phyloP scores from a whole-genome alignment of 2,329 filamentous ascomycete genomes.

The Apiospora phragmitis region DNA sequence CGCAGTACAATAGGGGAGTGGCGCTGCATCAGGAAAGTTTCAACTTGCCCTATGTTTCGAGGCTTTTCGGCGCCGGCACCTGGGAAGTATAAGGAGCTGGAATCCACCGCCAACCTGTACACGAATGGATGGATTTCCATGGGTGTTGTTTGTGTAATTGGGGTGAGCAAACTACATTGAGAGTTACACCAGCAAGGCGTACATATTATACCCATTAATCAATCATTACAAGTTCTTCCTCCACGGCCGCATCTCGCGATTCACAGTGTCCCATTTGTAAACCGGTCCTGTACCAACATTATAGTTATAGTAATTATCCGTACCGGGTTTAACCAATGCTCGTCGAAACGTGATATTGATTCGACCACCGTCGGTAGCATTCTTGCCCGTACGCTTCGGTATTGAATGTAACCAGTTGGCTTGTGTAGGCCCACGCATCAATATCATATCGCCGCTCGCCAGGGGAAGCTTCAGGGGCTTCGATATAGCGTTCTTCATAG shows the following conservation, averaged over 20 bases:
- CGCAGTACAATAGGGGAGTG: neutral
- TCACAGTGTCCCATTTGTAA: constrained; percentile 65
- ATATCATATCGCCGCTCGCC: constrained; percentile 72
- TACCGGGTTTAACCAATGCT: constrained; percentile 70
- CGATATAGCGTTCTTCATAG: constrained; percentile 30
- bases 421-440: constrained; percentile 78
- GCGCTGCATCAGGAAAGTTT: neutral
- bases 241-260: constrained; percentile 50
- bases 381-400: constrained; percentile 69
- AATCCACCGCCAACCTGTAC: neutral
- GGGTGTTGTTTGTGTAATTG: neutral
- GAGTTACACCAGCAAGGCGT: constrained; percentile 10
- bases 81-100: neutral
- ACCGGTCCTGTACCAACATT: constrained; percentile 72
- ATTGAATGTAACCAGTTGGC: constrained; percentile 76
- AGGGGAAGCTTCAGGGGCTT: constrained; percentile 54
- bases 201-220: constrained; percentile 19
- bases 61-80: neutral
- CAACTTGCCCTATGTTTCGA: neutral
- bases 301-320: constrained; percentile 83
- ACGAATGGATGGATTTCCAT: neutral
- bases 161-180: neutral
- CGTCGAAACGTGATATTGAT: constrained; percentile 79
- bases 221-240: constrained; percentile 18
- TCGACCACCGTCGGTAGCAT: constrained; percentile 60